Evolutionary conservation across 352 stramenopile species (phyloP).

Genomic region (Peronospora destructor): DNA sequence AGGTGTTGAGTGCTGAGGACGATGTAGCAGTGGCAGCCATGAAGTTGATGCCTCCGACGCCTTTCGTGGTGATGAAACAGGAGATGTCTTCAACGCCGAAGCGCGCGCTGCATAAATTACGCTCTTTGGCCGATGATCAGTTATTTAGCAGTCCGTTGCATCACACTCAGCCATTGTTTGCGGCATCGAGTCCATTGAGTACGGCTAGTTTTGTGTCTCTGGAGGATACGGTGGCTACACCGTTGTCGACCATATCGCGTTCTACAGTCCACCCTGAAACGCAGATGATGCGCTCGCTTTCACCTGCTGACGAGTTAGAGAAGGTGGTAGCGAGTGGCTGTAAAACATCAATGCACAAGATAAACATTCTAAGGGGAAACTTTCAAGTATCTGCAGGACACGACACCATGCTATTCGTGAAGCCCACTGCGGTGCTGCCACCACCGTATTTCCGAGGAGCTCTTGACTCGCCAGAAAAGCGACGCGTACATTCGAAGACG

Average conservation of each 20-base stretch:
- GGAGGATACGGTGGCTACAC: constrained; percentile 23
- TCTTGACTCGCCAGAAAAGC: constrained; percentile 52
- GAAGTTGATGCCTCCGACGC: constrained; percentile 1
- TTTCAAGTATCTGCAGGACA: constrained; percentile 33
- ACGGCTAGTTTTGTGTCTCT: constrained; percentile 32
- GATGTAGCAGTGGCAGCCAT: constrained; percentile 1
- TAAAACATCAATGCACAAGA: constrained; percentile 45
- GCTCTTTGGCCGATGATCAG: constrained; percentile 13
- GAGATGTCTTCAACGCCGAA: constrained; percentile 17
- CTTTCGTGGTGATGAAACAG: constrained; percentile 12
- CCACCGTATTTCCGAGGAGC: constrained; percentile 58
- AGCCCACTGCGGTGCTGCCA: constrained; percentile 35
- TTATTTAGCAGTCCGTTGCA: constrained; percentile 41
- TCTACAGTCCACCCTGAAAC: constrained; percentile 14
- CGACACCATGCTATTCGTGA: constrained; percentile 17
- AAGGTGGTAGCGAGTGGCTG: constrained; percentile 46
- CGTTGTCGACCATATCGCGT: constrained; percentile 22
- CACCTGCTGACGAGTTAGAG: constrained; percentile 50
- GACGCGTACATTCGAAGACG: constrained; percentile 70
- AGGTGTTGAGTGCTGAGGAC: neutral
- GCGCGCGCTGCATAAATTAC: constrained; percentile 5
- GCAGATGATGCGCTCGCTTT: constrained; percentile 36
- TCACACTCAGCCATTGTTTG: constrained; percentile 23
- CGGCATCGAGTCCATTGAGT: constrained; percentile 22
- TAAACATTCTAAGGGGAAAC: constrained; percentile 58